A percentile compares a stretch with the other conserved stretches of the same genome.
These are phyloP conservation scores for Termitomyces sp. DNA, from an alignment of 768 basidiomycete species.

Conservation along the genomic window DNA sequence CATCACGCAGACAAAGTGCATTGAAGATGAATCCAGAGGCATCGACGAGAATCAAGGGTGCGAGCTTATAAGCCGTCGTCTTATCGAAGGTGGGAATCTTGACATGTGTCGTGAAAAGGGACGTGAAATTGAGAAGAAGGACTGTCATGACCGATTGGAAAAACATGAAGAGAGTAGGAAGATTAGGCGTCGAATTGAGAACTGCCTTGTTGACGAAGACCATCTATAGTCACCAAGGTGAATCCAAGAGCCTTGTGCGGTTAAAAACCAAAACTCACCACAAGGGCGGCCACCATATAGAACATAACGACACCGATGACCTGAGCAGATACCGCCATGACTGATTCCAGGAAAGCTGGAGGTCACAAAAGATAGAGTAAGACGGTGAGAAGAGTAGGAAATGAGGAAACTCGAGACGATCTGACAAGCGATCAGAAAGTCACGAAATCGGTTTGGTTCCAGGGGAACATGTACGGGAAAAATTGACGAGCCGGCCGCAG, in stretches of 20 bases:
- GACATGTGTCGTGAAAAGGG: conserved; percentile 18
- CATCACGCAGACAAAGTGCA: conserved; percentile 31
- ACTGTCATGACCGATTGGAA: conserved; percentile 25
- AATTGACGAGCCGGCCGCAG: background rate
- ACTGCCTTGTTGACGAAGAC: conserved; percentile 52
- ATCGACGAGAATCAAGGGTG: conserved; percentile 29
- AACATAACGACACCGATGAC: conserved; percentile 43
- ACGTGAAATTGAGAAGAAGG: conserved; percentile 17
- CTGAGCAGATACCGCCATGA: conserved; percentile 17
- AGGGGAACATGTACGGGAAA: background rate
- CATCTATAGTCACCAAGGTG: conserved; percentile 37
- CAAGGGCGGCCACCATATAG: conserved; percentile 63
- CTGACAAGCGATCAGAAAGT: background rate
- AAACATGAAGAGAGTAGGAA: conserved; percentile 22
- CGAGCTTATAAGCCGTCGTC: conserved; percentile 13
- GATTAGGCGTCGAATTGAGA: conserved; percentile 22
- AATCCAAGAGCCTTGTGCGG: background rate
- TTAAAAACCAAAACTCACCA: conserved; percentile 36
- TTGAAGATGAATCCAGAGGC: conserved; percentile 26
- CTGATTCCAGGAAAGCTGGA: background rate
- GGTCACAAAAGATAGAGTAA: background rate
- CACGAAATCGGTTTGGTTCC: background rate
- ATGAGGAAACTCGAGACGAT: background rate
- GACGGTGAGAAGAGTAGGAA: background rate
- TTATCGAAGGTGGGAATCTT: conserved; percentile 18